phyloP scores from a whole-genome alignment of 768 basidiomycete species.

The Kwoniella shandongensis region DNA sequence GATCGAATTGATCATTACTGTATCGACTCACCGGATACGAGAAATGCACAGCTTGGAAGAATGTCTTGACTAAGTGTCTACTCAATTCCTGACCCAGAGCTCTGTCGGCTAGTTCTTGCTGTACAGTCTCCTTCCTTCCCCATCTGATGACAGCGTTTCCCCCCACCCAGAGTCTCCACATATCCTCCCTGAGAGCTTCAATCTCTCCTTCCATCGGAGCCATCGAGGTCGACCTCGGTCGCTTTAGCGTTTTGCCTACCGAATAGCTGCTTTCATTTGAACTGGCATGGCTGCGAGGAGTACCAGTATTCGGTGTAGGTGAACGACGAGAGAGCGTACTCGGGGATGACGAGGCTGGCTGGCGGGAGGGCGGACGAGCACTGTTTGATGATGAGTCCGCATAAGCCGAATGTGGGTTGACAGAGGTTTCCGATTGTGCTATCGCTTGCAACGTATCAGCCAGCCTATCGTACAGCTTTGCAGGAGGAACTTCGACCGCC shows the following conservation, averaged over 20 bases:
- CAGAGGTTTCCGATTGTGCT: no score
- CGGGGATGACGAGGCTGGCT: no score
- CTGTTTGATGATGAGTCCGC: no score
- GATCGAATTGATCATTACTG: not conserved
- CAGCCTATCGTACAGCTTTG: no score
- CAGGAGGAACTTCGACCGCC: no score
- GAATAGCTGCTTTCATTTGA: no score
- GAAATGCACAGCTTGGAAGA: constrained; percentile 35
- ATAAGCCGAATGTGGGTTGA: no score
- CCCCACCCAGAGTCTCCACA: constrained; percentile 21
- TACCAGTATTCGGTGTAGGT: no score
- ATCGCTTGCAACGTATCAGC: no score
- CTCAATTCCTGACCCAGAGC: constrained; percentile 31
- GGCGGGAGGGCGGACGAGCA: no score
- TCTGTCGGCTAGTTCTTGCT: constrained; percentile 32
- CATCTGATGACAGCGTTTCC: constrained; percentile 13
- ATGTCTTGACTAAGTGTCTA: constrained; percentile 30
- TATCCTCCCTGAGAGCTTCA: not conserved
- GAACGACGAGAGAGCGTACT: no score
- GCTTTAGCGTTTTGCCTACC: constrained; percentile 2
- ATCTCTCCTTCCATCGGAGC: not conserved
- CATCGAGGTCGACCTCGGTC: constrained; percentile 1
- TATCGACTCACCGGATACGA: constrained; percentile 32
- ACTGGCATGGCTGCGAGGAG: no score
- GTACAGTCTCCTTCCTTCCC: constrained; percentile 27